Percentiles rank a stretch among this genome's conserved stretches.
Conservation (phyloP, 495 filamentous ascomycete genomes). For the Tetracladium setigerum region DNA sequence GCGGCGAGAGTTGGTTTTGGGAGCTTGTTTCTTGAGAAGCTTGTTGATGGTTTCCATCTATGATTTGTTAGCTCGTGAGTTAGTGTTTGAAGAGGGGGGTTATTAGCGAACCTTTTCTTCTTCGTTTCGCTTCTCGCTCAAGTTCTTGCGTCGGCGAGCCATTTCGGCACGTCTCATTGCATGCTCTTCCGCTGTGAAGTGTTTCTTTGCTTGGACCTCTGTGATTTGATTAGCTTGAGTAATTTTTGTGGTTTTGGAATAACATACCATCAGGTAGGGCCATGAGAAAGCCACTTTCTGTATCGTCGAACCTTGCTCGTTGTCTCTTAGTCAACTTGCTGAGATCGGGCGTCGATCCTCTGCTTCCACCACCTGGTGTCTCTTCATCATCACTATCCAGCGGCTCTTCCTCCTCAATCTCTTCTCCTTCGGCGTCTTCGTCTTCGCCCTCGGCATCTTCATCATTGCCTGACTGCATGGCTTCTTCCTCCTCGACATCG, state of each 20-base stretch:
- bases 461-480: slow-evolving; percentile 26
- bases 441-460: slow-evolving; percentile 37
- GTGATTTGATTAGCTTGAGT: slow-evolving; percentile 11
- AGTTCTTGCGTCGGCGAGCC: slow-evolving; percentile 87
- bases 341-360: slow-evolving; percentile 66
- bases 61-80: slow-evolving; percentile 5
- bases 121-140: slow-evolving; percentile 97
- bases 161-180: slow-evolving; percentile 94
- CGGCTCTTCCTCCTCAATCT: slow-evolving; percentile 54
- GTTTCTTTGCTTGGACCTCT: slow-evolving; percentile 92
- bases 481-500: slow-evolving; percentile 30
- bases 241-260: background rate
- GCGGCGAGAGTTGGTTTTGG: slow-evolving; percentile 64
- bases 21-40: slow-evolving; percentile 89
- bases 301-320: slow-evolving; percentile 63
- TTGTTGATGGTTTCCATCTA: slow-evolving; percentile 99
- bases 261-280: slow-evolving; percentile 74
- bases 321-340: slow-evolving; percentile 87
- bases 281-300: slow-evolving; percentile 61
- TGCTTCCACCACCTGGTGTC: slow-evolving; percentile 43
- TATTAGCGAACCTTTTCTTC: slow-evolving; percentile 77
- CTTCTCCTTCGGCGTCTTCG: slow-evolving; percentile 36
- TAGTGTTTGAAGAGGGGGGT: background rate
- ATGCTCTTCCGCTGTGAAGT: slow-evolving; percentile 87
- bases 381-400: slow-evolving; percentile 63